Conservation (phyloP, 2,329 filamentous ascomycete genomes). For the Cytospora piceicola region DNA sequence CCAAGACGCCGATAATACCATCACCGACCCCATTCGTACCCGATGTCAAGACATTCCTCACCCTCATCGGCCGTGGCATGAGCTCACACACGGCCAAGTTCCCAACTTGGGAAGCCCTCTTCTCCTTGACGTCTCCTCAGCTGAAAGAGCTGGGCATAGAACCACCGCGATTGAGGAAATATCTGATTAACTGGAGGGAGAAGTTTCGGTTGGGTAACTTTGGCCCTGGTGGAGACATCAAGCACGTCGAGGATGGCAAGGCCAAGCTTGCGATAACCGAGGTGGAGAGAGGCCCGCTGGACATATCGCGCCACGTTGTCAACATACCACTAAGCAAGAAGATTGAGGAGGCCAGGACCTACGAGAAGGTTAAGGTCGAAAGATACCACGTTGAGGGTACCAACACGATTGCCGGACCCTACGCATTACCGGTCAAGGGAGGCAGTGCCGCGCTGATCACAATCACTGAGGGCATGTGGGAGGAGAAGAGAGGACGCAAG, state of each 20-base stretch:
- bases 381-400: slow-evolving; percentile 71
- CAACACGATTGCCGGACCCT: slow-evolving; percentile 74
- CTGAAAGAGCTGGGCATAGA: slow-evolving; percentile 85
- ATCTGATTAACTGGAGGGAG: slow-evolving; percentile 86
- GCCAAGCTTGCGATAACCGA: slow-evolving; percentile 56
- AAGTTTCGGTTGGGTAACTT: slow-evolving; percentile 77
- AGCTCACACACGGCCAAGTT: slow-evolving; percentile 84
- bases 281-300: slow-evolving; percentile 38
- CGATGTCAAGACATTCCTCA: slow-evolving; percentile 83
- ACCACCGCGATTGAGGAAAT: slow-evolving; percentile 78
- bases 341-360: slow-evolving; percentile 39
- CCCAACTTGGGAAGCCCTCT: slow-evolving; percentile 86
- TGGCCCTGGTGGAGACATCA: slow-evolving; percentile 82
- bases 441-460: slow-evolving; percentile 67
- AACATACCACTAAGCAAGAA: slow-evolving; percentile 56
- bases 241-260: slow-evolving; percentile 65
- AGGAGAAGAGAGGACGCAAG: slow-evolving; percentile 83
- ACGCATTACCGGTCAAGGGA: slow-evolving; percentile 69
- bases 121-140: slow-evolving; percentile 76
- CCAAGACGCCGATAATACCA: slow-evolving; percentile 52
- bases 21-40: slow-evolving; percentile 83
- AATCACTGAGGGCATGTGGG: slow-evolving; percentile 89
- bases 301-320: slow-evolving; percentile 57
- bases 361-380: slow-evolving; percentile 57
- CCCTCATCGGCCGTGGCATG: slow-evolving; percentile 85